Evolutionary conservation across 2,329 filamentous ascomycete species (phyloP).

Genomic region (Colletotrichum tamarilloi): DNA sequence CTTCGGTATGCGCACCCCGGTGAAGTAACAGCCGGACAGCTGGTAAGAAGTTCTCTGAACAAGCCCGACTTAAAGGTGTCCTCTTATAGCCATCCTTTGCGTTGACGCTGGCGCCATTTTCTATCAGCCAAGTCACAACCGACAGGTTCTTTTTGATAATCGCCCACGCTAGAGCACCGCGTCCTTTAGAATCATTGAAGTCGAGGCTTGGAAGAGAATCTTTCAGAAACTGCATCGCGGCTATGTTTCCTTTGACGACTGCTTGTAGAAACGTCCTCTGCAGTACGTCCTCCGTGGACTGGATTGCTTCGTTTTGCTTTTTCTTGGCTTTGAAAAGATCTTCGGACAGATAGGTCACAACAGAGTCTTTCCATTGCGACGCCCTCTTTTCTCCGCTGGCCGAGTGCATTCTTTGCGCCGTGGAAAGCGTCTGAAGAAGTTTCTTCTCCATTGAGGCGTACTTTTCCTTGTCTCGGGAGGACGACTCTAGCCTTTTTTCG

Average conservation of each 20-base stretch:
- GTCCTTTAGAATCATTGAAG: background rate
- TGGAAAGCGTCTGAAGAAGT: background rate
- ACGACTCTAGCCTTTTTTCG: background rate
- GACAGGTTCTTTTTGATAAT: background rate
- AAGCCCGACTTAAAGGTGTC: too few relatives aligned
- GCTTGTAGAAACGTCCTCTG: background rate
- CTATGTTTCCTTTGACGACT: background rate
- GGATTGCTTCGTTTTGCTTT: background rate
- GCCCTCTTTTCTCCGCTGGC: background rate
- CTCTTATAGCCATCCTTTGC: too few relatives aligned
- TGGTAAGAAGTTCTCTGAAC: too few relatives aligned
- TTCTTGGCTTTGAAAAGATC: background rate
- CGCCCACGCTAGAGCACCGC: background rate
- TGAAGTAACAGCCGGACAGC: too few relatives aligned
- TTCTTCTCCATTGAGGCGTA: background rate
- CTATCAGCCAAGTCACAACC: background rate
- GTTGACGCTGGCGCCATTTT: background rate
- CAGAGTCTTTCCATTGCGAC: background rate
- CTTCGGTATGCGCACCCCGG: too few relatives aligned
- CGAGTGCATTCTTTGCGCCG: background rate
- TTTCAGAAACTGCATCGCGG: background rate
- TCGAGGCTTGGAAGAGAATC: background rate
- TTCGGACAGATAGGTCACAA: background rate
- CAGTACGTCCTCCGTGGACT: background rate
- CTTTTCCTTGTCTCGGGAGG: too few relatives aligned